Evolutionary conservation across 345 rosid genomes (phyloP), one percentile per base, ranked within the genome.

Genomic region (Schrenkiella parvula): DNA sequence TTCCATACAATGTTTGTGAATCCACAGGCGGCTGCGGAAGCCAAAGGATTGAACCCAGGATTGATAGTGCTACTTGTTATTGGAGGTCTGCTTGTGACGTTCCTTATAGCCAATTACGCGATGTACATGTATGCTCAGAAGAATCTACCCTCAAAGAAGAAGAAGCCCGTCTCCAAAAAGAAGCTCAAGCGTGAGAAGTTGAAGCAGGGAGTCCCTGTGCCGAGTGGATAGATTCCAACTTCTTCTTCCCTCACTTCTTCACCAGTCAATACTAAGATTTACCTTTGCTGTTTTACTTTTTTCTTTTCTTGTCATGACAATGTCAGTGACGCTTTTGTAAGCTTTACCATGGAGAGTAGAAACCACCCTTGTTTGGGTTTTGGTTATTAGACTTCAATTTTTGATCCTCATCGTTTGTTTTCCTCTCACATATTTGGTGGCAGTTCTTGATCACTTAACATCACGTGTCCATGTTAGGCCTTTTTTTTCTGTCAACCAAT

Each of bases 141-240:
- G 89, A 85, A 64, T 28, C 85, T 89, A 31, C 96, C 90, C 4
- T 77, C 85, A 1, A 85, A 19, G 77, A 87, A 84, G 83, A 89
- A 87, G 87, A 89, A 84, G 75, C 87, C 92, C 5, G 32, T 84
- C 78, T 87, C 96, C 46, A 87, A 87, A 82, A 87, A 89, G 87
- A 89, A 89, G 84, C 85, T 89, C 79, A 89, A 84, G 84, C 85
- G 57, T 68, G 96, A 87, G 71, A 80, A 78, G 48, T 80, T 87
- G 59, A 89, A 83, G 90, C 90, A 89, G 55, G 92, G 92, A 23
- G 85, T 87, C 37, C 79, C 96, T 2, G 86, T 86, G 5, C 92
- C 93, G 2, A 92, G 95, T 71, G 92, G 87, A 73, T 87, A 84
- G 70, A 68, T 23, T 44, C 48, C 6, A 15, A 0, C 47, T 39